Evolutionary conservation across 108 stramenopile genomes (phyloP).

Genomic region (Pinguiococcus pyrenoidosus): DNA sequence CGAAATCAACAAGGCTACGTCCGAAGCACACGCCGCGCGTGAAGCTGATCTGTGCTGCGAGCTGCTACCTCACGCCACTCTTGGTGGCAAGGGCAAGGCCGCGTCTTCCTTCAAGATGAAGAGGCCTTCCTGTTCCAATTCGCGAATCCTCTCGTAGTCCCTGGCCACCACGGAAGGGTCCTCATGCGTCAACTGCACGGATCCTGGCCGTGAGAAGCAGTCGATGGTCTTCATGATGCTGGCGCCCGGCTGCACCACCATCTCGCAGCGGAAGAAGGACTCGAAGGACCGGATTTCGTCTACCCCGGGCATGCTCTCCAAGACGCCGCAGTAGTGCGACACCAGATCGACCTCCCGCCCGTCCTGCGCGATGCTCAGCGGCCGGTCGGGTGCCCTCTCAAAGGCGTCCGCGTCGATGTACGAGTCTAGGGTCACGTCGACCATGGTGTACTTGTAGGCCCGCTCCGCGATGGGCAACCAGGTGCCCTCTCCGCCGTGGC

Average conservation of each 20-base stretch:
- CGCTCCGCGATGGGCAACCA: conserved; percentile 24
- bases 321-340: conserved; percentile 3
- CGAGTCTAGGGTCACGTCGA: conserved; percentile 1
- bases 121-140: conserved; percentile 2
- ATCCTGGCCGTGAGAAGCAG: conserved; percentile 21
- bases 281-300: conserved; percentile 11
- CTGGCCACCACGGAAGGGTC: conserved; percentile 1
- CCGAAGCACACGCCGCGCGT: too few species aligned
- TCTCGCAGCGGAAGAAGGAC: conserved; percentile 14
- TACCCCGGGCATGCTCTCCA: conserved; percentile 7
- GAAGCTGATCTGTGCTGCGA: too few species aligned
- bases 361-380: background rate
- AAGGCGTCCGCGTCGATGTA: background rate
- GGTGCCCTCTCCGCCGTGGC: conserved; percentile 30
- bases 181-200: conserved; percentile 8
- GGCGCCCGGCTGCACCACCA: conserved; percentile 17
- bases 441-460: conserved; percentile 2
- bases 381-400: background rate
- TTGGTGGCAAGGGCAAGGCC: too few species aligned
- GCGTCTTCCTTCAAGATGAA: too few species aligned
- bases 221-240: conserved; percentile 14
- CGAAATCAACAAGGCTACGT: too few species aligned
- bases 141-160: conserved; percentile 8
- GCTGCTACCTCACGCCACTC: too few species aligned
- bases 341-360: conserved; percentile 25